These are phyloP conservation scores for Pseudocercospora fijiensis DNA, from an alignment of 2,329 filamentous ascomycete species.

Conservation along the genomic window DNA sequence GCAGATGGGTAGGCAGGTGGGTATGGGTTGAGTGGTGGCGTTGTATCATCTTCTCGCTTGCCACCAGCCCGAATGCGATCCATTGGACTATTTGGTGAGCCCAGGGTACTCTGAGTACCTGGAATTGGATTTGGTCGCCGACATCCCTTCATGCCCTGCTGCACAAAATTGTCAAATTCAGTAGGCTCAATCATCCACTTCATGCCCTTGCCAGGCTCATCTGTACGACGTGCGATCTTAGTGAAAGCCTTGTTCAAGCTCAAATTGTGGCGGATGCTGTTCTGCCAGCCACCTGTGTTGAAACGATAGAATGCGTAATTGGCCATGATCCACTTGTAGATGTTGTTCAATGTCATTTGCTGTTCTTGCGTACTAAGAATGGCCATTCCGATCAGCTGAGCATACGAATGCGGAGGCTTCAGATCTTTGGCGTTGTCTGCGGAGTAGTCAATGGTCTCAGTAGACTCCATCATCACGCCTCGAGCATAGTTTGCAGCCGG, in stretches of 20 bases:
- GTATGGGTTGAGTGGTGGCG: constrained; percentile 46
- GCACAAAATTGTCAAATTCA: constrained; percentile 81
- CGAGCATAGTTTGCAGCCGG: constrained; percentile 49
- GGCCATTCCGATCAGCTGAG: constrained; percentile 93
- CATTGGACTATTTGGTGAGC: constrained; percentile 55
- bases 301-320: constrained; percentile 92
- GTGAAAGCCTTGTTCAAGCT: constrained; percentile 93
- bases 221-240: constrained; percentile 86
- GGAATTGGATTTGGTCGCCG: constrained; percentile 40
- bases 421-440: constrained; percentile 82
- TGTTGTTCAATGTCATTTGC: constrained; percentile 85
- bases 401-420: constrained; percentile 95
- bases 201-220: constrained; percentile 98
- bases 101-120: constrained; percentile 38
- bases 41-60: constrained; percentile 42
- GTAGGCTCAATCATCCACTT: constrained; percentile 94
- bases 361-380: constrained; percentile 84
- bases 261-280: constrained; percentile 94
- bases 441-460: constrained; percentile 69
- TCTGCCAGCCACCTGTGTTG: constrained; percentile 90
- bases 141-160: constrained; percentile 56
- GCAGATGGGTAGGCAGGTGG: constrained; percentile 48
- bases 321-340: constrained; percentile 88
- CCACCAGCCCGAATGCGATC: constrained; percentile 50
- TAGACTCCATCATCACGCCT: constrained; percentile 53